Evolutionary conservation across 192 early-diverging fungal species (phyloP).

Genomic region (Dissophora globulifera): DNA sequence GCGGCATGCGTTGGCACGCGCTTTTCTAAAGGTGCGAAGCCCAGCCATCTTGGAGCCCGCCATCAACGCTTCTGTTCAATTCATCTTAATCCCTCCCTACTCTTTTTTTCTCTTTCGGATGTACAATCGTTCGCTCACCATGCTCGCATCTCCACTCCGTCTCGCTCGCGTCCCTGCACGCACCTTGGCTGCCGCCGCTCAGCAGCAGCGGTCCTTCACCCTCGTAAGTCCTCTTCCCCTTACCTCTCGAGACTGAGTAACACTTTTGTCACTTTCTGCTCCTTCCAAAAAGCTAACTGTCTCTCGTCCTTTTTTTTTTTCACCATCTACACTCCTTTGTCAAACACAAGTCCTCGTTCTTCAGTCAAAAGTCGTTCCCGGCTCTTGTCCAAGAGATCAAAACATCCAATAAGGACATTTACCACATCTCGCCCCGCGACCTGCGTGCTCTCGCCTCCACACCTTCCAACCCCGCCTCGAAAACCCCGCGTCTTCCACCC

Average conservation of each 20-base stretch:
- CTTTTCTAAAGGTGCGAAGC: no score
- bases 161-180: slow-evolving; percentile 4
- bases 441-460: slow-evolving; percentile 13
- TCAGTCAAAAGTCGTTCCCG: slow-evolving; percentile 44
- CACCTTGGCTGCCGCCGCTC: neutral
- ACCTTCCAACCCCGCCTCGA: neutral
- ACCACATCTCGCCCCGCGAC: slow-evolving; percentile 40
- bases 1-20: no score
- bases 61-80: neutral
- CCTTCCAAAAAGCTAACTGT: no score
- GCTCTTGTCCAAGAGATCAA: slow-evolving; percentile 45
- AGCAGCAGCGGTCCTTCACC: slow-evolving; percentile 23
- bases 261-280: no score
- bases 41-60: no score
- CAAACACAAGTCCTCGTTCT: no score
- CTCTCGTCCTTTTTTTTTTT: no score
- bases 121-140: neutral
- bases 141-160: neutral
- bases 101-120: no score
- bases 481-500: slow-evolving; percentile 19
- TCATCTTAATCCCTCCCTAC: slow-evolving; percentile 4
- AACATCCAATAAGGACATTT: slow-evolving; percentile 39
- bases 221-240: no score
- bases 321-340: no score
- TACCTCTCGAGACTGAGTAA: no score